Base-by-base conservation (phyloP, 805 yeast species). In the Starmerella vaccinii region DNA sequence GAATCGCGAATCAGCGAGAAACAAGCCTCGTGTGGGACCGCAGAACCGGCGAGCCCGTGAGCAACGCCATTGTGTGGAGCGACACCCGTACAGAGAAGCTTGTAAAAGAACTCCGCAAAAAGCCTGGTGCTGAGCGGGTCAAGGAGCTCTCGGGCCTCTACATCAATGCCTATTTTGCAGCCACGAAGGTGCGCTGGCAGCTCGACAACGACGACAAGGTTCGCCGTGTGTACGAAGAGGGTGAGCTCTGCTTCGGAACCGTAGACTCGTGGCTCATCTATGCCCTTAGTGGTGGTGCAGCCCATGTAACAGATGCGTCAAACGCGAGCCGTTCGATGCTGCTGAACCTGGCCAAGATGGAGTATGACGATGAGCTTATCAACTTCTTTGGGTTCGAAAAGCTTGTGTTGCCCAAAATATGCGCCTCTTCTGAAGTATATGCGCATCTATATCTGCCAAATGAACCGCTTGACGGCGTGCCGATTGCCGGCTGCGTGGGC, bases 1-100 rank as follows among this genome's bases (percentile, higher is more conserved):
- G 97, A 23, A 78, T 89, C 58, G 92, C 97, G 47, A 90, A 88
- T 68, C 94, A 90, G 92, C 78, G 97, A 64, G 97, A 89, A 69
- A 89, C 97, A 39, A 82, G 95, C 26, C 80, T 89, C 45, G 57
- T 70, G 38, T 89, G 96, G 96, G 82, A 87, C 51, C 76, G 80
- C 57, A 72, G 72, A 48, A 87, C 96, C 2, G 96, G 96, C 37
- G 70, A 71, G 57, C 94, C 95, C 4, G 76, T 87, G 49, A 76
- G 81, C 63, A 82, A 84, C 64, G 97, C 96, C 62, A 86, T 89
- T 65, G 95, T 89, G 33, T 89, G 97, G 97, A 85, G 90, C 55
- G 97, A 89, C 69, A 84, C 95, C 37, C 77, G 97, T 63, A 90
- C 95, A 37, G 69, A 84, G 9, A 78, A 73, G 18, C 75, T 84